Conservation (phyloP, 805 yeast species). For the Brettanomyces naardenensis region DNA sequence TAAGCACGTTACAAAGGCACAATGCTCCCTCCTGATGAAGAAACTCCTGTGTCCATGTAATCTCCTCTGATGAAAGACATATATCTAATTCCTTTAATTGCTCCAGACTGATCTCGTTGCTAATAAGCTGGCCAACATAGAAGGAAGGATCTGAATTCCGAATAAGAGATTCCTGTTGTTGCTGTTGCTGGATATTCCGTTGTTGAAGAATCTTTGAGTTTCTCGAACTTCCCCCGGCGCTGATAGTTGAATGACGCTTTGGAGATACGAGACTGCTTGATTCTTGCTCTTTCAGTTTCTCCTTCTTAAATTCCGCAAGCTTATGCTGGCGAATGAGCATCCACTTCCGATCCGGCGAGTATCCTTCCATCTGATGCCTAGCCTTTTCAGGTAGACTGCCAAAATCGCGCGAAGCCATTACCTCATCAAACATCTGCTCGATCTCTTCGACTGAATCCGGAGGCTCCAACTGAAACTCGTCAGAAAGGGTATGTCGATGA, state of each 20-base stretch:
- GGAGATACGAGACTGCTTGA: background rate
- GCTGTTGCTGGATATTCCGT: background rate
- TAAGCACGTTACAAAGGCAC: conserved; percentile 69
- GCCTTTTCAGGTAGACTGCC: conserved; percentile 56
- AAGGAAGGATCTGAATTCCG: conserved; percentile 2
- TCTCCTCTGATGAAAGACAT: conserved; percentile 74
- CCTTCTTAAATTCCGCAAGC: conserved; percentile 62
- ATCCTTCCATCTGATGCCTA: conserved; percentile 66
- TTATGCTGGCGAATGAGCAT: conserved; percentile 83
- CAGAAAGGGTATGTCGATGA: conserved; percentile 29
- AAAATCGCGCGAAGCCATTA: conserved; percentile 80
- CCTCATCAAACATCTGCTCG: conserved; percentile 65
- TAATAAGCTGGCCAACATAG: conserved; percentile 68
- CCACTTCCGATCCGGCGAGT: conserved; percentile 79
- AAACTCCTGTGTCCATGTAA: conserved; percentile 76
- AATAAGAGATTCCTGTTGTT: background rate
- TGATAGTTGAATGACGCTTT: background rate
- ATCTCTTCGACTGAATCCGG: conserved; percentile 62
- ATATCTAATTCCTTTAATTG: conserved; percentile 85
- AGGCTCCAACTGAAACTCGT: conserved; percentile 46
- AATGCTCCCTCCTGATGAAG: conserved; percentile 84
- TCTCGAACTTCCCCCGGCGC: background rate
- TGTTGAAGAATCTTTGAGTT: background rate
- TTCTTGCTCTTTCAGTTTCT: conserved; percentile 13
- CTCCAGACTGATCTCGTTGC: conserved; percentile 55